Base-by-base conservation (phyloP, 129 eudicot species). In the Gnaphalium uliginosum region DNA sequence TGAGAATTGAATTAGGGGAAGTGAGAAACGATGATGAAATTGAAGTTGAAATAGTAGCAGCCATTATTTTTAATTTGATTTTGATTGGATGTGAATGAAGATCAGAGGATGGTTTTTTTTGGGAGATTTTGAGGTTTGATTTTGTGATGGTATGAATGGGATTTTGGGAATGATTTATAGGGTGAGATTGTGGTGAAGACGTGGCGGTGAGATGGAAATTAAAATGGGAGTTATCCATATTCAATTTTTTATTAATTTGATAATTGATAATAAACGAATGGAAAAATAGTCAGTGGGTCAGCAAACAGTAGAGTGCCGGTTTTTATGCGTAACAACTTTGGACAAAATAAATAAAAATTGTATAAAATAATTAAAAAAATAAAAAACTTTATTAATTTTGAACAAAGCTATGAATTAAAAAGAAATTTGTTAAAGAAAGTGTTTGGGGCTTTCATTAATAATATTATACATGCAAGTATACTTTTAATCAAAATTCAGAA, bases 141-240 rank as follows among this genome's bases (percentile, higher is more conserved):
- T 39, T 11, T 41, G 48, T 41, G 13, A 41, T 41, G 48, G 30
- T 9, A 5, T 17, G 23, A 63, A 13, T 29, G 48, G 71, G 24
- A 29, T 30, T 33, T 35, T 60, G 66, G 48, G 48, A 15, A 11
- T 27, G 22, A 17, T 70, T 50, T 70, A 48, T 71, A n/a, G 48
- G 65, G 23, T 25, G 62, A 19, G 9, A 15, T 26, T 24, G 43
- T 0, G 64, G 63, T 71, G 75, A 66, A 66, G n/a, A 66, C 70
- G 75, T 71, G 75, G 75, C 65, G 50, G 46, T 71, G 75, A 71
- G 29, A 14, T 27, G 68, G 68, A 62, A 62, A 62, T 62, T 15
- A 5, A 15, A 62, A 8, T 59, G 33, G 67, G 37, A 26, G 18
- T 62, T 62, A 62, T 62, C 68, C 63, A 58, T 14, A 13, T 18